A percentile compares a stretch with the other conserved stretches of the same genome.
Evolutionary conservation across 768 basidiomycete genomes (phyloP).

Genomic region (Leccinum rimulosum): DNA sequence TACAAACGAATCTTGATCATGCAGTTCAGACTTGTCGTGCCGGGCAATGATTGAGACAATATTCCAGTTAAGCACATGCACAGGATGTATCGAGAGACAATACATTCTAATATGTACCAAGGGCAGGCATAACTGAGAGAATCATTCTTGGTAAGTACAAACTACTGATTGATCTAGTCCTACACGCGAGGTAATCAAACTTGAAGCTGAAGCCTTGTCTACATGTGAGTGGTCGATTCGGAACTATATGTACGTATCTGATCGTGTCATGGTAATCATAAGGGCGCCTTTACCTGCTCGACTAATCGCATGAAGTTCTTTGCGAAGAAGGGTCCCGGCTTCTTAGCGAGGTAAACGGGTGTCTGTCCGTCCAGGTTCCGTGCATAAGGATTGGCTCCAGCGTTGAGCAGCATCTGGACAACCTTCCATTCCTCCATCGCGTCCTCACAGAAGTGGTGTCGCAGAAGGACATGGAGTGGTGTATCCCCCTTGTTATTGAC

Average conservation of each 20-base stretch:
- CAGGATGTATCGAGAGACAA: too few species aligned
- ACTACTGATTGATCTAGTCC: background rate
- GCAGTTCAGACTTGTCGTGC: too few species aligned
- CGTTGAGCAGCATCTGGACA: background rate
- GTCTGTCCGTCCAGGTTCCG: background rate
- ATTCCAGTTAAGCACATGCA: too few species aligned
- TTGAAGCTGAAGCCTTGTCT: too few species aligned
- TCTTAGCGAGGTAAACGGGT: background rate
- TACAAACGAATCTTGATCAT: too few species aligned
- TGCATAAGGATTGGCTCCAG: too few species aligned
- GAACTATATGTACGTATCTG: background rate
- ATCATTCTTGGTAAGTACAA: background rate
- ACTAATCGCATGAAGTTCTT: background rate
- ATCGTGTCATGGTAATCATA: background rate
- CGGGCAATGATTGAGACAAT: background rate
- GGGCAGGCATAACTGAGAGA: background rate
- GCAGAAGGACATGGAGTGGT: background rate
- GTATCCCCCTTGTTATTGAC: background rate
- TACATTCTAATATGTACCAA: background rate
- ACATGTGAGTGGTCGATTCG: background rate
- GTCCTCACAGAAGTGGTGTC: background rate
- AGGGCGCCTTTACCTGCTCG: background rate
- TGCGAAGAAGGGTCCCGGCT: background rate
- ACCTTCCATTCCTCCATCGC: background rate
- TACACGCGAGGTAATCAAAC: background rate